A percentile compares a stretch with the other conserved stretches of the same genome.
These are phyloP conservation scores for Epicoccum sorghinum DNA, from an alignment of 2,329 filamentous ascomycete genomes.

Conservation along the genomic window DNA sequence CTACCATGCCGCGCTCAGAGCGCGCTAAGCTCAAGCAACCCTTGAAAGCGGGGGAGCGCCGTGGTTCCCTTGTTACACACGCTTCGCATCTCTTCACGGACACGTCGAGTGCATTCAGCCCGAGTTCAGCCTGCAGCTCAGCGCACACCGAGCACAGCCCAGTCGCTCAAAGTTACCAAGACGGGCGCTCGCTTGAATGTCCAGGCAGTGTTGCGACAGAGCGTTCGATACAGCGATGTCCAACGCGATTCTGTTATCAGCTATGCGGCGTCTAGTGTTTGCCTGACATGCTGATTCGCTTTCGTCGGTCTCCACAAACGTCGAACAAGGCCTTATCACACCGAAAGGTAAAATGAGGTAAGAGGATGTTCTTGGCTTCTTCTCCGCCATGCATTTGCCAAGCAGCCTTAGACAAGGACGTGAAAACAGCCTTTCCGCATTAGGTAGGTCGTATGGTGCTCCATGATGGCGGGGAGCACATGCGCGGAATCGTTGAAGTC, in stretches of 20 bases:
- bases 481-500: conserved; percentile 17
- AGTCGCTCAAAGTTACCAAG: background rate
- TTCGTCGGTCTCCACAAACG: conserved; percentile 19
- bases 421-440: conserved; percentile 20
- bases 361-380: conserved; percentile 19
- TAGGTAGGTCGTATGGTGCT: conserved; percentile 27
- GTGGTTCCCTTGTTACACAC: conserved; percentile 9
- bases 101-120: conserved; percentile 8
- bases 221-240: background rate
- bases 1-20: conserved; percentile 4
- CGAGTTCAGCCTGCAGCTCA: conserved; percentile 12
- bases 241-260: conserved; percentile 7
- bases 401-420: conserved; percentile 21
- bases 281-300: conserved; percentile 3
- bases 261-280: conserved; percentile 6
- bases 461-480: conserved; percentile 18
- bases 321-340: conserved; percentile 19
- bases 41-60: conserved; percentile 11
- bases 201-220: background rate
- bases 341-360: conserved; percentile 17
- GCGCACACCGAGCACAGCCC: conserved; percentile 10
- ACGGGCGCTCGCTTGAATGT: background rate
- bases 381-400: conserved; percentile 25
- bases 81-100: conserved; percentile 14
- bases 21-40: conserved; percentile 4